These are phyloP conservation scores for Leccinum colubrinum DNA, from an alignment of 1,284 basidiomycete species.

Conservation along the genomic window DNA sequence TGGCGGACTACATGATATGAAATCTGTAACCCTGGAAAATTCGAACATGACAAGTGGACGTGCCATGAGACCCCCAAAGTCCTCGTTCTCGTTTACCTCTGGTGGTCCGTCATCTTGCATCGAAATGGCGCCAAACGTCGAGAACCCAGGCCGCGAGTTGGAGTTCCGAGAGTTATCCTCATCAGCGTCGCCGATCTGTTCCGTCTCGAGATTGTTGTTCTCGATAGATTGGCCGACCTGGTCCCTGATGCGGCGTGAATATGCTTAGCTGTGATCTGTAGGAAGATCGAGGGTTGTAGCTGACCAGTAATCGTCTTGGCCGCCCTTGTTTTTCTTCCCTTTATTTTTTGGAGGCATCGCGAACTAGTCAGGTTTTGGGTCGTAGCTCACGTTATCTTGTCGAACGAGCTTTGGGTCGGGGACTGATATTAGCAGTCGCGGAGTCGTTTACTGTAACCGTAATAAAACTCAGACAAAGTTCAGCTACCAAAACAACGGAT, in stretches of 20 bases:
- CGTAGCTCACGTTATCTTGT: slow-evolving; percentile 17
- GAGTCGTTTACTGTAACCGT: not conserved
- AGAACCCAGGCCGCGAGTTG: slow-evolving; percentile 40
- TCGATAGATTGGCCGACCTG: slow-evolving; percentile 62
- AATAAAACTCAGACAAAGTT: not conserved
- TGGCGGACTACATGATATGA: slow-evolving; percentile 41
- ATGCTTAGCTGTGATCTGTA: slow-evolving; percentile 14
- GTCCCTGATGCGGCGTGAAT: slow-evolving; percentile 47
- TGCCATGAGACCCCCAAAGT: slow-evolving; percentile 85
- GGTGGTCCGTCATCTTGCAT: slow-evolving; percentile 45
- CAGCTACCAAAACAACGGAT: not conserved
- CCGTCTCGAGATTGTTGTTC: slow-evolving; percentile 37
- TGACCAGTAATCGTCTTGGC: slow-evolving; percentile 84
- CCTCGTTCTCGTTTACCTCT: slow-evolving; percentile 67
- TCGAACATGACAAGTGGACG: slow-evolving; percentile 25
- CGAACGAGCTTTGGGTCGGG: slow-evolving; percentile 16
- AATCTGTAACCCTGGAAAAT: slow-evolving; percentile 8
- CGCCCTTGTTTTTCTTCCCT: slow-evolving; percentile 84
- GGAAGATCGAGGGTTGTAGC: slow-evolving; percentile 26
- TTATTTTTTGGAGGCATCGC: slow-evolving; percentile 87
- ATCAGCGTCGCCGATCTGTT: slow-evolving; percentile 42
- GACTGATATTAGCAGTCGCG: slow-evolving; percentile 16
- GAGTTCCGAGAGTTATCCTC: slow-evolving; percentile 34
- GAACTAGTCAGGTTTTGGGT: not conserved
- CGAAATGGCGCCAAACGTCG: slow-evolving; percentile 51